Evolutionary conservation across 2,329 filamentous ascomycete species (phyloP).

Genomic region (Penicillium sp.): DNA sequence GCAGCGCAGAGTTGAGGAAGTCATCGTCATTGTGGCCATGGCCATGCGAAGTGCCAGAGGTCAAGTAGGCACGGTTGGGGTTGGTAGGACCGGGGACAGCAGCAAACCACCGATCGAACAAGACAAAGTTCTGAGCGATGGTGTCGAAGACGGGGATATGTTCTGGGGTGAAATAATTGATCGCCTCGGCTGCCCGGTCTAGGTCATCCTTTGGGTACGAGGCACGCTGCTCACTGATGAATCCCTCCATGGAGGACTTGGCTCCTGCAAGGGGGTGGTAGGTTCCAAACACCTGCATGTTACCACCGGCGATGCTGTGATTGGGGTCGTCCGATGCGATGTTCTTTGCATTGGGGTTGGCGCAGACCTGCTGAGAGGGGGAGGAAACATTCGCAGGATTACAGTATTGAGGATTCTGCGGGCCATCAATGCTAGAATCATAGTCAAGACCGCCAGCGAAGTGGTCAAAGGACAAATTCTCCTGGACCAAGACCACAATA

Average conservation of each 20-base stretch:
- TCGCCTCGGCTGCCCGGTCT: conserved; percentile 41
- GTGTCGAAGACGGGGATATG: conserved; percentile 42
- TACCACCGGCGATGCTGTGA: conserved; percentile 43
- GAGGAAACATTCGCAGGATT: conserved; percentile 38
- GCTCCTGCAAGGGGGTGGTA: conserved; percentile 33
- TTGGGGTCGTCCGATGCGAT: conserved; percentile 45
- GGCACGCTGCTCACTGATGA: conserved; percentile 43
- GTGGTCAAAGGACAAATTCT: conserved; percentile 44
- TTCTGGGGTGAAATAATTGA: conserved; percentile 45
- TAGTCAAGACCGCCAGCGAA: conserved; percentile 43
- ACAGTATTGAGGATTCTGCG: conserved; percentile 34
- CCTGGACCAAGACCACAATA: conserved; percentile 48
- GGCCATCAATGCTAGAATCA: conserved; percentile 36
- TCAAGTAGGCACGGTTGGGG: conserved; percentile 37
- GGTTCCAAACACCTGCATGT: conserved; percentile 43
- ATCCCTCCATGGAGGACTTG: conserved; percentile 39
- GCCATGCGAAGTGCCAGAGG: conserved; percentile 41
- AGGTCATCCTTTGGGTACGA: conserved; percentile 36
- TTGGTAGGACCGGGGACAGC: conserved; percentile 42
- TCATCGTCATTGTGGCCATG: conserved; percentile 38
- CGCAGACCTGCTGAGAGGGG: conserved; percentile 34
- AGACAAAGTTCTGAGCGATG: conserved; percentile 45
- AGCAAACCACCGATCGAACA: conserved; percentile 47
- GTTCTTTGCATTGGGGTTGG: conserved; percentile 36
- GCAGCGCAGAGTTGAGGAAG: conserved; percentile 35